These are phyloP conservation scores for Calonectria pseudoreteaudii DNA, from an alignment of 2,329 filamentous ascomycete species.

Conservation along the genomic window DNA sequence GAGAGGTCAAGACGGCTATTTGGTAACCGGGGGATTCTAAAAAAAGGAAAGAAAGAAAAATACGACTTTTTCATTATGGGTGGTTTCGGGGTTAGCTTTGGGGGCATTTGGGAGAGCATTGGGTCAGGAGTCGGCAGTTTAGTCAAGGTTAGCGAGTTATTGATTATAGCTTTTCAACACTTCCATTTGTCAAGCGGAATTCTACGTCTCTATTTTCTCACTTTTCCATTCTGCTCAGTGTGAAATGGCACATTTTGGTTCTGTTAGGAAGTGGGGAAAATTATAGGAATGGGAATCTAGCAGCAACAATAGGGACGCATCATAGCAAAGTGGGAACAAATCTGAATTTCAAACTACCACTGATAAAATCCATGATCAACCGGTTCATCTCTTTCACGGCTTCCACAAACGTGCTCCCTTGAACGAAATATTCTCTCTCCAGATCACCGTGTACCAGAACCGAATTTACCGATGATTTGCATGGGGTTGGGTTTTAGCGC, in stretches of 20 bases:
- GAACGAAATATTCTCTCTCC: background rate
- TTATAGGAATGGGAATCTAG: background rate
- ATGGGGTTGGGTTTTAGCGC: background rate
- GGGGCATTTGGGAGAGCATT: background rate
- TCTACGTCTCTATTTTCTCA: background rate
- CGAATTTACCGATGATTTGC: background rate
- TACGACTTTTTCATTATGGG: background rate
- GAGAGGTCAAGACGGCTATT: conserved; percentile 7
- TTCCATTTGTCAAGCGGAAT: background rate
- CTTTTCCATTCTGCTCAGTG: background rate
- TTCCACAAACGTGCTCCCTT: background rate
- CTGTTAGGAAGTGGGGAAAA: background rate
- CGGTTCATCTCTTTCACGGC: background rate
- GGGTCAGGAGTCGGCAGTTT: background rate
- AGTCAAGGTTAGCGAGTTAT: background rate
- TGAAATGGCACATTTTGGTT: background rate
- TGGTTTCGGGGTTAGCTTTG: background rate
- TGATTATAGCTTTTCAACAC: background rate
- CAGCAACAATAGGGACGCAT: background rate
- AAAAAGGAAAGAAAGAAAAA: background rate
- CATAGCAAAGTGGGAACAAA: background rate
- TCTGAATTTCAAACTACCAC: background rate
- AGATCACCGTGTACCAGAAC: background rate
- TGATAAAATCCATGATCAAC: background rate
- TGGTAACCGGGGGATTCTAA: background rate